phyloP scores from a whole-genome alignment of 257 asterid species.

The Lycium barbarum region DNA sequence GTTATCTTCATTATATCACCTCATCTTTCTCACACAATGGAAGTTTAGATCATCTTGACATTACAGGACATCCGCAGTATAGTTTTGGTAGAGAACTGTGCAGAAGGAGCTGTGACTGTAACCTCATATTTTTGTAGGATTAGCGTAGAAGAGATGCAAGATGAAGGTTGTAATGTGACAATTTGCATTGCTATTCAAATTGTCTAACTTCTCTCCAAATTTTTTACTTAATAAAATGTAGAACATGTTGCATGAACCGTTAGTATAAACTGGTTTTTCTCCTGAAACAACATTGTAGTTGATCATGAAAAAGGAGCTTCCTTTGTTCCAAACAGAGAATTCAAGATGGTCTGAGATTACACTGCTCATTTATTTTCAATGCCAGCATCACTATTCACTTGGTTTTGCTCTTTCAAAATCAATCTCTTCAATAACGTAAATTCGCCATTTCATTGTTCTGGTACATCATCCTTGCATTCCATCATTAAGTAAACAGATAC shows the following conservation, averaged over 20 bases:
- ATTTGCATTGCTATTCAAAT: neutral
- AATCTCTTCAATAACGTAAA: neutral
- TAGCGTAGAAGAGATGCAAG: neutral
- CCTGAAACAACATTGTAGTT: neutral
- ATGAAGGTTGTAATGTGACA: conserved; percentile 10
- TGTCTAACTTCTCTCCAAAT: neutral
- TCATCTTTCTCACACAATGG: conserved; percentile 19
- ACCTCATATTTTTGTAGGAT: neutral
- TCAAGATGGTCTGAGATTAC: conserved; percentile 7
- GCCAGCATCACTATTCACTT: neutral
- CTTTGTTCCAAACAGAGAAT: neutral
- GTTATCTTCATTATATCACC: neutral
- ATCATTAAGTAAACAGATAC: neutral
- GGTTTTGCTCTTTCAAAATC: neutral
- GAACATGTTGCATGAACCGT: conserved; percentile 20
- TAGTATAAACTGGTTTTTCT: conserved; percentile 12
- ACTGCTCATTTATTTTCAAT: conserved; percentile 5
- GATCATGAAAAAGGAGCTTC: conserved; percentile 2
- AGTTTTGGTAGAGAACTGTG: neutral
- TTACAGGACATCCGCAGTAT: neutral
- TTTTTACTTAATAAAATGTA: conserved; percentile 8
- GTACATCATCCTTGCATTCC: neutral
- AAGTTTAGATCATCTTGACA: neutral
- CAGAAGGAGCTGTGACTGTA: conserved; percentile 23
- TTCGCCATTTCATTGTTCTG: neutral